phyloP scores from a whole-genome alignment of 129 eudicot species.

The Lonicera japonica region DNA sequence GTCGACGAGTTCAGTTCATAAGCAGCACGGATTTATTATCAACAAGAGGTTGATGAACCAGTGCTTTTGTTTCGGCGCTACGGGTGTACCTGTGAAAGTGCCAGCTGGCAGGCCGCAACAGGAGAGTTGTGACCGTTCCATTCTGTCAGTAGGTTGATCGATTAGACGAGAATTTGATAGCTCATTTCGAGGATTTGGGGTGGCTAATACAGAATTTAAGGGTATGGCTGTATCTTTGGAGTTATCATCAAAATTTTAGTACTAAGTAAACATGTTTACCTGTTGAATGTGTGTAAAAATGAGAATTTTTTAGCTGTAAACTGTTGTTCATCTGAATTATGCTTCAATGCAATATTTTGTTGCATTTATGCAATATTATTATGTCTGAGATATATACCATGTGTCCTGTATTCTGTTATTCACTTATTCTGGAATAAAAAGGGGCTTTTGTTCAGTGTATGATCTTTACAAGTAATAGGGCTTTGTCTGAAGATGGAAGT shows the following conservation, averaged over 20 bases:
- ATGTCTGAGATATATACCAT: too few relatives aligned
- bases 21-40: slow-evolving; percentile 30
- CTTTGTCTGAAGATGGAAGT: too few relatives aligned
- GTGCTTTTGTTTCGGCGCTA: slow-evolving; percentile 63
- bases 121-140: slow-evolving; percentile 52
- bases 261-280: neutral
- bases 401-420: too few relatives aligned
- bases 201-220: neutral
- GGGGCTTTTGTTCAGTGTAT: too few relatives aligned
- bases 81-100: slow-evolving; percentile 17
- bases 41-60: slow-evolving; percentile 48
- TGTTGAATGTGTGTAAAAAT: neutral
- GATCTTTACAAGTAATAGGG: too few relatives aligned
- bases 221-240: slow-evolving; percentile 2
- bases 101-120: slow-evolving; percentile 23
- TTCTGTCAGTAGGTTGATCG: slow-evolving; percentile 48
- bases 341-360: slow-evolving; percentile 2
- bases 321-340: neutral
- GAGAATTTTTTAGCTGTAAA: neutral
- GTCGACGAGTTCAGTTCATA: slow-evolving; percentile 24
- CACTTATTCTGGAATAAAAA: too few relatives aligned
- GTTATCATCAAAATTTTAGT: slow-evolving; percentile 1
- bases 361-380: neutral
- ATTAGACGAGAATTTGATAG: neutral
- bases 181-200: neutral